Evolutionary conservation across 306 rosid genomes (phyloP).

Genomic region (Castanea crenata): DNA sequence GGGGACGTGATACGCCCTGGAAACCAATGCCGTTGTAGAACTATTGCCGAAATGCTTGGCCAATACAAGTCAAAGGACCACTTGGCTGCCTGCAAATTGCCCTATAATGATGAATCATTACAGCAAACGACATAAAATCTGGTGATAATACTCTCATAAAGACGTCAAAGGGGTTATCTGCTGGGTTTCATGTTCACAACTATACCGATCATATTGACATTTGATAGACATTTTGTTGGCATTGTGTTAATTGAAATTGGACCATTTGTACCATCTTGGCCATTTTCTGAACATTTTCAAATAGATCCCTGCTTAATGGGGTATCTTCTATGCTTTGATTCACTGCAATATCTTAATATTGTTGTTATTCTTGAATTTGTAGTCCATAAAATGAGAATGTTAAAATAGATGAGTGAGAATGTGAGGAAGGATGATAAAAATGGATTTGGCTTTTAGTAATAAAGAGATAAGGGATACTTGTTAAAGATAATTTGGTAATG

Average conservation of each 20-base stretch:
- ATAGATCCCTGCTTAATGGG: neutral
- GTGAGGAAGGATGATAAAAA: no score
- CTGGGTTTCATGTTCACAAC: neutral
- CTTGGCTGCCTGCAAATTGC: slow-evolving; percentile 70
- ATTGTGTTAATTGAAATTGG: neutral
- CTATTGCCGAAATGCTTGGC: slow-evolving; percentile 90
- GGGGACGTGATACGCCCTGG: slow-evolving; percentile 93
- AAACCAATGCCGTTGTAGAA: slow-evolving; percentile 84
- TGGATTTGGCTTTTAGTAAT: no score
- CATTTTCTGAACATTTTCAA: neutral
- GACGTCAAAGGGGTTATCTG: neutral
- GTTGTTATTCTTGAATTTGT: no score
- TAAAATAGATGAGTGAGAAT: no score
- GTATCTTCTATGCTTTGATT: neutral
- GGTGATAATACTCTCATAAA: neutral
- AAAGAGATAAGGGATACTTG: no score
- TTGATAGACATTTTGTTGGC: neutral
- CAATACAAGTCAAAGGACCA: slow-evolving; percentile 63
- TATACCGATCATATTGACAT: neutral
- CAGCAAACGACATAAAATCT: neutral
- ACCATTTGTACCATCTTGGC: neutral
- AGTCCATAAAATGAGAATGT: no score
- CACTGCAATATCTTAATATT: neutral
- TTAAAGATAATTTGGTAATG: no score
- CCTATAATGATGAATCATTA: slow-evolving; percentile 38